phyloP scores from a whole-genome alignment of 2,329 filamentous ascomycete genomes.

The Arthrobotrys sphaeroides region DNA sequence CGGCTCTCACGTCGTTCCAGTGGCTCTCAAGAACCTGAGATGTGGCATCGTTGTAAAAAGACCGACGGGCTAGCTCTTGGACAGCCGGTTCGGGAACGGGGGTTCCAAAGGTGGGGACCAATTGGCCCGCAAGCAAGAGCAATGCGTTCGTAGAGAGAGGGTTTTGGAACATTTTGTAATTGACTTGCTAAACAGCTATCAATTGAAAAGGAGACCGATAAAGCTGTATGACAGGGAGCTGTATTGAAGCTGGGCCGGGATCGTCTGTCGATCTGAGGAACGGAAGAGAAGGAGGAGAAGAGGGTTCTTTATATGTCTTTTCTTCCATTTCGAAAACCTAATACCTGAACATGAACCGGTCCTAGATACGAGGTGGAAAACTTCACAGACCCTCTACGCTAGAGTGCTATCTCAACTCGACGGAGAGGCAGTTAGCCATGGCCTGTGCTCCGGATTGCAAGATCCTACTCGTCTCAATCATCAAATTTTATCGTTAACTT shows the following conservation, averaged over 20 bases:
- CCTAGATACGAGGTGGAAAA: not conserved
- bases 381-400: not conserved
- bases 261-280: conserved; percentile 40
- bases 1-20: conserved; percentile 1
- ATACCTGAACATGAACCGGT: not conserved
- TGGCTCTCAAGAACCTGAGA: not conserved
- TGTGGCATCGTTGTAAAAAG: conserved; percentile 15
- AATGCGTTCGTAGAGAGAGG: conserved; percentile 16
- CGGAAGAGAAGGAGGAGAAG: not conserved
- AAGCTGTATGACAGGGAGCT: conserved; percentile 8
- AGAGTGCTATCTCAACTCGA: not conserved
- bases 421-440: not conserved
- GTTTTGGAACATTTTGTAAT: conserved; percentile 17
- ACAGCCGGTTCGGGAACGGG: conserved; percentile 9
- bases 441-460: conserved; percentile 17
- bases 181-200: not conserved
- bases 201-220: not conserved
- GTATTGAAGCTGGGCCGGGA: conserved; percentile 19
- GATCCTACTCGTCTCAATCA: not conserved
- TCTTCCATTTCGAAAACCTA: not conserved
- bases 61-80: not conserved
- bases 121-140: conserved; percentile 19
- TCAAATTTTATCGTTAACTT: conserved; percentile 18
- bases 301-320: conserved; percentile 17
- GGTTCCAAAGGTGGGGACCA: not conserved